phyloP scores from a whole-genome alignment of 257 asterid genomes.

The Solanum medicagineum region DNA sequence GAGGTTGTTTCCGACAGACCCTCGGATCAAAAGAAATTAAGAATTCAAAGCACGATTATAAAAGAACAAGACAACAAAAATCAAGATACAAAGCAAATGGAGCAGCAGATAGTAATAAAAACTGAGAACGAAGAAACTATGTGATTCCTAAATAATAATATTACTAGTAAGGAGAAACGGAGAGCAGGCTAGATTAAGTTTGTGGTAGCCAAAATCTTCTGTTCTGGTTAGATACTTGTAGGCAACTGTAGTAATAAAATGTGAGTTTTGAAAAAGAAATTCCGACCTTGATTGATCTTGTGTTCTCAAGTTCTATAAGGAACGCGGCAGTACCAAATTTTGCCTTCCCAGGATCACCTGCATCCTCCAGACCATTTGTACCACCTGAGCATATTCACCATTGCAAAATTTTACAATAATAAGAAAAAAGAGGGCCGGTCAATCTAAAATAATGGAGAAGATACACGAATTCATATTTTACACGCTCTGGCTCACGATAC shows the following conservation, averaged over 20 bases:
- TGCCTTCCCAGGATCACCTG: constrained; percentile 29
- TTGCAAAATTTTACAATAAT: not conserved
- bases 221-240: not conserved
- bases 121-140: too few relatives aligned
- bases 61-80: too few relatives aligned
- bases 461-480: not conserved
- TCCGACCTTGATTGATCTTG: constrained; percentile 74
- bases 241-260: not conserved
- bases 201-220: not conserved
- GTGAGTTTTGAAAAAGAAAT: not conserved
- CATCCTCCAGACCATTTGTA: constrained; percentile 32
- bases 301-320: constrained; percentile 73
- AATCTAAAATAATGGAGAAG: not conserved
- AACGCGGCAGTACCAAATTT: constrained; percentile 72
- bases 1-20: too few relatives aligned
- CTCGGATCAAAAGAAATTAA: too few relatives aligned
- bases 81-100: too few relatives aligned
- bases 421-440: not conserved
- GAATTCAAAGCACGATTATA: too few relatives aligned
- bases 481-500: not conserved
- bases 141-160: too few relatives aligned
- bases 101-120: too few relatives aligned
- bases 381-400: not conserved
- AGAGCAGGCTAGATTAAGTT: too few relatives aligned
- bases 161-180: too few relatives aligned